These are phyloP conservation scores for Galeopsis tetrahit DNA, from an alignment of 257 asterid genomes.

Conservation along the genomic window DNA sequence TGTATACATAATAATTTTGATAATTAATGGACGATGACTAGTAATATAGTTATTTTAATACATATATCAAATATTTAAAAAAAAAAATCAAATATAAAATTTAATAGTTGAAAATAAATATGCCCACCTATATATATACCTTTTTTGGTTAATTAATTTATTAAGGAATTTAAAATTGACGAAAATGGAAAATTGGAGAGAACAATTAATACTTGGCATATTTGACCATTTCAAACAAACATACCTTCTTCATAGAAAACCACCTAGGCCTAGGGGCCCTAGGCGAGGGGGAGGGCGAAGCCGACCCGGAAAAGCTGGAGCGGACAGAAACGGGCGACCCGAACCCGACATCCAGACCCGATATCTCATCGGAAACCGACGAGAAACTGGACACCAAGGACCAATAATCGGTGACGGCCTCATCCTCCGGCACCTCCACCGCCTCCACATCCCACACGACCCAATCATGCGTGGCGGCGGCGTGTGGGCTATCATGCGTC, in stretches of 20 bases:
- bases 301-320: slow-evolving; percentile 50
- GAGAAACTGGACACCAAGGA: slow-evolving; percentile 76
- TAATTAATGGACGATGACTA: too few relatives aligned
- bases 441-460: slow-evolving; percentile 79
- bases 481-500: slow-evolving; percentile 69
- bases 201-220: slow-evolving; percentile 18
- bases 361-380: slow-evolving; percentile 76
- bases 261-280: slow-evolving; percentile 50
- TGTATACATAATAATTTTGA: too few relatives aligned
- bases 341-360: slow-evolving; percentile 60
- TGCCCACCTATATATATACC: too few relatives aligned
- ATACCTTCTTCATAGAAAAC: slow-evolving; percentile 66
- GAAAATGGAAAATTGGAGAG: background rate
- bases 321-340: slow-evolving; percentile 70
- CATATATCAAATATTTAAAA: too few relatives aligned
- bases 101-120: background rate
- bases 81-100: too few relatives aligned
- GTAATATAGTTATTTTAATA: too few relatives aligned
- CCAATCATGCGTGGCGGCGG: slow-evolving; percentile 64
- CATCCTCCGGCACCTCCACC: slow-evolving; percentile 79
- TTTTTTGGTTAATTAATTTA: too few relatives aligned
- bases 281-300: slow-evolving; percentile 51
- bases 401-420: slow-evolving; percentile 62
- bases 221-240: slow-evolving; percentile 30
- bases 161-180: background rate